These are phyloP conservation scores for Termitomyces sp. DNA, from an alignment of 768 basidiomycete genomes.

Conservation along the genomic window DNA sequence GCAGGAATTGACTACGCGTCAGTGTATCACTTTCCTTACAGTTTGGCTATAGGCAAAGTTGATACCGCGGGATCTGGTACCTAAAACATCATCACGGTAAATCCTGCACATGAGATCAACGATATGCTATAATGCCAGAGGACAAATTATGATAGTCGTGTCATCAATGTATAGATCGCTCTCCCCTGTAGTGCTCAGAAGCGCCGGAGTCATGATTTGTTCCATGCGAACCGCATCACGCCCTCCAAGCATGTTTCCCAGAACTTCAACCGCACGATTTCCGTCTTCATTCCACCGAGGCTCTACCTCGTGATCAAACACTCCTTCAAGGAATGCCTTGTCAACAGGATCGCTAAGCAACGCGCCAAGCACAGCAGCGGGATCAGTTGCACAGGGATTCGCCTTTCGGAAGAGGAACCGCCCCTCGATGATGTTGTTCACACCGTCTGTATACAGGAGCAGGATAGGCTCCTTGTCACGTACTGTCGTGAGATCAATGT, in stretches of 20 bases:
- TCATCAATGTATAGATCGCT: conserved; percentile 13
- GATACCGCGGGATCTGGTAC: too few species aligned
- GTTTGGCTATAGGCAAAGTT: too few species aligned
- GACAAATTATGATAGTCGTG: conserved; percentile 10
- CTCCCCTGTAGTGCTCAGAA: conserved; percentile 6
- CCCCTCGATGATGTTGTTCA: conserved; percentile 11
- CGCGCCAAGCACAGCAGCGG: conserved; percentile 8
- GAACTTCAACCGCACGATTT: conserved; percentile 12
- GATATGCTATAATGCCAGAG: background rate
- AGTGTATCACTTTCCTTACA: too few species aligned
- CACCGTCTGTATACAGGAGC: conserved; percentile 11
- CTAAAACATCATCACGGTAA: background rate
- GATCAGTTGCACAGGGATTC: conserved; percentile 6
- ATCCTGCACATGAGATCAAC: background rate
- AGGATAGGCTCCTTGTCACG: conserved; percentile 3
- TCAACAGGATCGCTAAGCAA: conserved; percentile 9
- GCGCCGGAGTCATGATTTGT: conserved; percentile 7
- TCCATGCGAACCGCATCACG: conserved; percentile 6
- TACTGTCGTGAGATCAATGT: conserved; percentile 6
- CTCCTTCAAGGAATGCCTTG: background rate
- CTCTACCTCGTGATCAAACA: conserved; percentile 12
- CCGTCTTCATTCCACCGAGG: conserved; percentile 9
- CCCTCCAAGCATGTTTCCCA: conserved; percentile 14
- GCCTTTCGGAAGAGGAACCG: conserved; percentile 11
- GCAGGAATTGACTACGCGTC: too few species aligned